phyloP scores from a whole-genome alignment of 1,139 yeast genomes.

The Suhomyces atakaporum region DNA sequence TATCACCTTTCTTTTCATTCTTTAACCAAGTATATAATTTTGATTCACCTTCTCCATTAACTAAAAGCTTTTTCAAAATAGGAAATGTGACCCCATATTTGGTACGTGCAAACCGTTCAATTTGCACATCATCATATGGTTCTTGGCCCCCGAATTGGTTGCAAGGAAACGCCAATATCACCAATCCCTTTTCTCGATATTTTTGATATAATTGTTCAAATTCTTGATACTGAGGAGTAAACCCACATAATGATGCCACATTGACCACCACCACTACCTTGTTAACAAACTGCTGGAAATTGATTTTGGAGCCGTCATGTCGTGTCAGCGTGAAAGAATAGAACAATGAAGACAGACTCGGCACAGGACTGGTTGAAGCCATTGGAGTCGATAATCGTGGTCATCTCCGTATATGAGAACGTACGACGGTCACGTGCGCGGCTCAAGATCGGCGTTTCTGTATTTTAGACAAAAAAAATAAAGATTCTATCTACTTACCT shows the following conservation, averaged over 20 bases:
- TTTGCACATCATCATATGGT: slow-evolving; percentile 70
- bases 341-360: slow-evolving; percentile 7
- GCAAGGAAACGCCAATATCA: slow-evolving; percentile 45
- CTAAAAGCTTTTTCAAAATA: slow-evolving; percentile 37
- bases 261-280: slow-evolving; percentile 45
- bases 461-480: no score
- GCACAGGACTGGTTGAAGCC: no score
- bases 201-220: slow-evolving; percentile 36
- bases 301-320: slow-evolving; percentile 8
- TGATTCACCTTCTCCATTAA: slow-evolving; percentile 37
- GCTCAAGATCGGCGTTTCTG: no score
- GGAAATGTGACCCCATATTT: slow-evolving; percentile 61
- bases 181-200: slow-evolving; percentile 33
- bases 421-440: background rate
- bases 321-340: slow-evolving; percentile 20
- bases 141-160: slow-evolving; percentile 57
- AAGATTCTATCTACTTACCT: no score
- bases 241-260: slow-evolving; percentile 50
- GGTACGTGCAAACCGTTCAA: slow-evolving; percentile 61
- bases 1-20: slow-evolving; percentile 42
- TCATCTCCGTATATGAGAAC: background rate
- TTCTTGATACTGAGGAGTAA: slow-evolving; percentile 43
- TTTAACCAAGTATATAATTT: slow-evolving; percentile 39
- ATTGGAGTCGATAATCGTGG: background rate
- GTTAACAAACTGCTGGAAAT: slow-evolving; percentile 25